These are phyloP conservation scores for Astragalus membranaceus DNA, from an alignment of 306 rosid genomes.

Conservation along the genomic window DNA sequence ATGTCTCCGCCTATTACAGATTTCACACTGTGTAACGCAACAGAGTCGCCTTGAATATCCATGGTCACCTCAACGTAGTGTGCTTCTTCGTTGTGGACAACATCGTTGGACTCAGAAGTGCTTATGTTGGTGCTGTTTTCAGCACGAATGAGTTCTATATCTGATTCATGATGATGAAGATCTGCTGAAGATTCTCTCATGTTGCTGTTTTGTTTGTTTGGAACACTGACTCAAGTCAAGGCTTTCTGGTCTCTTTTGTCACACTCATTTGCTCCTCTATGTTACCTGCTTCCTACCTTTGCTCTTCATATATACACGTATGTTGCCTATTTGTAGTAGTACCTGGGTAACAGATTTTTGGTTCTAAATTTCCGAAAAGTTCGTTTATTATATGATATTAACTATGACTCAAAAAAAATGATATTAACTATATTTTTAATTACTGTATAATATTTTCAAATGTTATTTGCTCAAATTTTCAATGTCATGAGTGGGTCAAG, in stretches of 20 bases:
- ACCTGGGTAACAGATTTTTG: too few relatives aligned
- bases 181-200: conserved; percentile 27
- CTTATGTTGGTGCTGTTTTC: conserved; percentile 7
- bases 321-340: background rate
- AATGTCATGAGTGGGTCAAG: too few relatives aligned
- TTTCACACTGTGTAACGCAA: conserved; percentile 43
- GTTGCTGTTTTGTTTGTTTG: conserved; percentile 10
- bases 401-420: too few relatives aligned
- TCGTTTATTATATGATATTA: too few relatives aligned
- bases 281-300: background rate
- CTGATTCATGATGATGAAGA: conserved; percentile 25
- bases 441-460: too few relatives aligned
- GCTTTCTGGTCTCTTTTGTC: conserved; percentile 22
- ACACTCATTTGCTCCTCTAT: conserved; percentile 23
- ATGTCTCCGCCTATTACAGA: conserved; percentile 7
- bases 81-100: conserved; percentile 7
- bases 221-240: conserved; percentile 1
- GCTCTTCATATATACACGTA: background rate
- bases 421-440: too few relatives aligned
- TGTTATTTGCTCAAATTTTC: too few relatives aligned
- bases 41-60: conserved; percentile 38
- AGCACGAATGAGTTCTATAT: conserved; percentile 25
- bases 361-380: too few relatives aligned
- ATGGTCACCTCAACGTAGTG: conserved; percentile 40
- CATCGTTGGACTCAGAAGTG: conserved; percentile 18